Percentiles rank a stretch among this genome's conserved stretches.
These are phyloP conservation scores for Ogataea allantospora DNA, from an alignment of 805 yeast genomes.

Conservation along the genomic window DNA sequence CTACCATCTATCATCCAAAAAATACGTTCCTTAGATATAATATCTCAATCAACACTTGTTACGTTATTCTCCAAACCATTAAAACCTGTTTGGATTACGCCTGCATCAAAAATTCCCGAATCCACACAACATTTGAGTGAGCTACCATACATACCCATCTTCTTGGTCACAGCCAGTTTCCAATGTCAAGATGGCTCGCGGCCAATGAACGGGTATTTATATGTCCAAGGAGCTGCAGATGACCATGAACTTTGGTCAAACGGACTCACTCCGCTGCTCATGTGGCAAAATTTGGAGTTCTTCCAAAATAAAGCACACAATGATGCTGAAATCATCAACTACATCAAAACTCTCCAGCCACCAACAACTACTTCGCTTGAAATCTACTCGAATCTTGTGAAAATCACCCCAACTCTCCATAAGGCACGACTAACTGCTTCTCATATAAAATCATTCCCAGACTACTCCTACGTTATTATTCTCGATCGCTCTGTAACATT, in stretches of 20 bases:
- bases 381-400: conserved; percentile 2
- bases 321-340: conserved; percentile 31
- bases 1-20: conserved; percentile 50
- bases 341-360: conserved; percentile 5
- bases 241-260: conserved; percentile 87
- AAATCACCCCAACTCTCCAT: conserved; percentile 11
- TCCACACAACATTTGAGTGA: conserved; percentile 21
- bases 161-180: conserved; percentile 59
- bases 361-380: not conserved
- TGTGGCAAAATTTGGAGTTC: conserved; percentile 49
- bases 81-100: conserved; percentile 70
- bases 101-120: conserved; percentile 36
- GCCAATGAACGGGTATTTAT: conserved; percentile 47
- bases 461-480: conserved; percentile 30
- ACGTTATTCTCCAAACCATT: conserved; percentile 42
- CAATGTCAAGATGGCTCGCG: conserved; percentile 58
- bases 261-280: conserved; percentile 48
- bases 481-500: conserved; percentile 15
- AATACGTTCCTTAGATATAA: conserved; percentile 26
- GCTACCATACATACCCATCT: conserved; percentile 40
- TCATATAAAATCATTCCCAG: not conserved
- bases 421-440: conserved; percentile 8
- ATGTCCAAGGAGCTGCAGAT: conserved; percentile 93
- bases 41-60: conserved; percentile 1
- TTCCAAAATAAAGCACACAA: conserved; percentile 24